Evolutionary conservation across 2,329 filamentous ascomycete species (phyloP), one percentile per base, ranked within the genome.

Genomic region (Fusarium pininemorale): DNA sequence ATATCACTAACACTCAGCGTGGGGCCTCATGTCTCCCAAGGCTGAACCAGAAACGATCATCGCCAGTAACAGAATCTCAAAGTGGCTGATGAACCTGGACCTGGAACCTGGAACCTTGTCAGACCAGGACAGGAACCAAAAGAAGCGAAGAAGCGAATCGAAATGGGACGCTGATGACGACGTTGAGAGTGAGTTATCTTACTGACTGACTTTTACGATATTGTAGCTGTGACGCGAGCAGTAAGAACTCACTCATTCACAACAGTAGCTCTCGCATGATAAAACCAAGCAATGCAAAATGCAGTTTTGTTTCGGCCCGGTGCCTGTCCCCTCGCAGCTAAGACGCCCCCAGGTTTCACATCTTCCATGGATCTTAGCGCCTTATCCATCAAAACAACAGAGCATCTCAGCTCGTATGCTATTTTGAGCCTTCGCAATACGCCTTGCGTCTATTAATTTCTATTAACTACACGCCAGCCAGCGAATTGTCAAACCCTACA

Each of bases 311-410:
- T 72, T 72, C 71, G 69, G 62, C 64, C 60, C 45, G 58, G 68
- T 64, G 56, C 56, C 58, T 70, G 62, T 53, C 32, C 30, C 35
- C 64, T 69, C 56, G 41, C 58, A 66, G 65, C 71, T 69, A 70
- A 66, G 61, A 72, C 73, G 63, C 75, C 69, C 63, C 63, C 62
- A 13, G 56, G 73, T 76, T 76, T 76, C 75, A 77, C 63, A 63
- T 66, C 54, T 48, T 70, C 55, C 75, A 76, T 74, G 70, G 63
- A 68, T 75, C 24, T 51, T 73, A 66, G 66, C 72, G 66, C 70
- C 70, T 38, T 42, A 38, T 32, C 41, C 32, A n/a, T 39, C 26
- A 53, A 22, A 44, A 24, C 59, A 48, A 45, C 37, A 44, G 59
- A 39, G n/a, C n/a, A 67, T 28, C 61, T 63, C 54, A 71, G 60